phyloP scores from a whole-genome alignment of 2,329 filamentous ascomycete species.

The Tolypocladium nubicola region DNA sequence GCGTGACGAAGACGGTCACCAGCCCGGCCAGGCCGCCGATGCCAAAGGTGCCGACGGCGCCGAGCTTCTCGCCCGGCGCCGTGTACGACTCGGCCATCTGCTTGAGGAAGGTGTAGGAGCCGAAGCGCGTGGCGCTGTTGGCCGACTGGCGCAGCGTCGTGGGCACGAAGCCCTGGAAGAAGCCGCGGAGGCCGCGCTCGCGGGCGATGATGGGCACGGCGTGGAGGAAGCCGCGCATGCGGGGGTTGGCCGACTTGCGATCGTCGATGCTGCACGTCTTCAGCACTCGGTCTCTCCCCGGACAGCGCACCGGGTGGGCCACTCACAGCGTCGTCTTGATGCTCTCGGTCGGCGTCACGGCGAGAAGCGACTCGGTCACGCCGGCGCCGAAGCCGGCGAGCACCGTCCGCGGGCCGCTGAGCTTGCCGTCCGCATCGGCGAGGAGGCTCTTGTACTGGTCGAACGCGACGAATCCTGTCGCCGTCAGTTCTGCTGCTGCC shows the following conservation, averaged over 20 bases:
- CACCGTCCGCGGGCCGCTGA: slow-evolving; percentile 83
- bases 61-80: slow-evolving; percentile 88
- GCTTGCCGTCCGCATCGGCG: slow-evolving; percentile 73
- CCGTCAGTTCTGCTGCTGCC: slow-evolving; percentile 3
- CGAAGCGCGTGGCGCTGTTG: slow-evolving; percentile 87
- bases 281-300: background rate
- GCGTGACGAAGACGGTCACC: slow-evolving; percentile 75
- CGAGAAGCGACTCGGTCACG: slow-evolving; percentile 83
- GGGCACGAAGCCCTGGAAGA: slow-evolving; percentile 94
- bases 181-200: slow-evolving; percentile 80
- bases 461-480: slow-evolving; percentile 70
- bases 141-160: slow-evolving; percentile 92
- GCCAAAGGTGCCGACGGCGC: slow-evolving; percentile 76
- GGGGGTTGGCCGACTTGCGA: slow-evolving; percentile 73
- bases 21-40: slow-evolving; percentile 82
- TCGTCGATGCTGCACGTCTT: slow-evolving; percentile 69
- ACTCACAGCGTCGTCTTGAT: slow-evolving; percentile 86
- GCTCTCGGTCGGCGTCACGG: slow-evolving; percentile 93
- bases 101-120: slow-evolving; percentile 80
- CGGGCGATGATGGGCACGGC: slow-evolving; percentile 78
- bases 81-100: slow-evolving; percentile 89
- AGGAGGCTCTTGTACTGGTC: slow-evolving; percentile 85
- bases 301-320: background rate
- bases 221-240: slow-evolving; percentile 86
- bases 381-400: slow-evolving; percentile 91